Evolutionary conservation across 176 grass and related monocot species (phyloP).

Genomic region (Musa beccarii): DNA sequence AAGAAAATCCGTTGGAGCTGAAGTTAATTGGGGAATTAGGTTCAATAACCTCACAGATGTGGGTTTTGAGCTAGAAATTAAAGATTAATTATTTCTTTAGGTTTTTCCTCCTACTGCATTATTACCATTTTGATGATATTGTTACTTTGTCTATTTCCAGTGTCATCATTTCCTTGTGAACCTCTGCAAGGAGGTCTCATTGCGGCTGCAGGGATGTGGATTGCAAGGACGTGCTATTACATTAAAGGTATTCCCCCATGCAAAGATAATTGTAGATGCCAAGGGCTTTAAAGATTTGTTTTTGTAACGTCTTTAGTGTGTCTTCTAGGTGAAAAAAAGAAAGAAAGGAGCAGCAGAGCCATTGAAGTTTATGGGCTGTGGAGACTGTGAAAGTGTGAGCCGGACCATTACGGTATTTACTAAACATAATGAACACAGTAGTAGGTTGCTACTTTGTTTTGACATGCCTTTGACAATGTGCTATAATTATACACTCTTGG

Average conservation of each 20-base stretch:
- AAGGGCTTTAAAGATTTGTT: not conserved
- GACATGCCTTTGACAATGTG: not conserved
- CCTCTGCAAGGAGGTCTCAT: slow-evolving; percentile 86
- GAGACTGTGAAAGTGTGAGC: slow-evolving; percentile 84
- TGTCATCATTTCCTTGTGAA: slow-evolving; percentile 72
- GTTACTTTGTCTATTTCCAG: slow-evolving; percentile 39
- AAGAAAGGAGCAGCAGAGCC: slow-evolving; percentile 79
- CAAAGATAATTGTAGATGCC: not conserved
- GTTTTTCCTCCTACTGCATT: not conserved
- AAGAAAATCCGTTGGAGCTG: slow-evolving; percentile 88
- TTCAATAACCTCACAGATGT: slow-evolving; percentile 80
- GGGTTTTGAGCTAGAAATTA: slow-evolving; percentile 14
- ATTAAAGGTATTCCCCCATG: slow-evolving; percentile 57
- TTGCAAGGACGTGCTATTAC: slow-evolving; percentile 83
- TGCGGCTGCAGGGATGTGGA: slow-evolving; percentile 80
- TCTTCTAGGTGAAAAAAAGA: slow-evolving; percentile 64
- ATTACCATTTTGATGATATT: not conserved
- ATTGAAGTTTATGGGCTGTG: slow-evolving; percentile 89
- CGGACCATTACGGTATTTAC: slow-evolving; percentile 61
- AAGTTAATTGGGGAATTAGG: slow-evolving; percentile 98
- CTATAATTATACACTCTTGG: not conserved
- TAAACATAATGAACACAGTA: not conserved
- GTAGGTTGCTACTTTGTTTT: not conserved
- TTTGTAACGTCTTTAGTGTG: slow-evolving; percentile 25
- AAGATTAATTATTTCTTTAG: slow-evolving; percentile 4